phyloP scores from a whole-genome alignment of 495 filamentous ascomycete species.

The Lophiotrema nucula region DNA sequence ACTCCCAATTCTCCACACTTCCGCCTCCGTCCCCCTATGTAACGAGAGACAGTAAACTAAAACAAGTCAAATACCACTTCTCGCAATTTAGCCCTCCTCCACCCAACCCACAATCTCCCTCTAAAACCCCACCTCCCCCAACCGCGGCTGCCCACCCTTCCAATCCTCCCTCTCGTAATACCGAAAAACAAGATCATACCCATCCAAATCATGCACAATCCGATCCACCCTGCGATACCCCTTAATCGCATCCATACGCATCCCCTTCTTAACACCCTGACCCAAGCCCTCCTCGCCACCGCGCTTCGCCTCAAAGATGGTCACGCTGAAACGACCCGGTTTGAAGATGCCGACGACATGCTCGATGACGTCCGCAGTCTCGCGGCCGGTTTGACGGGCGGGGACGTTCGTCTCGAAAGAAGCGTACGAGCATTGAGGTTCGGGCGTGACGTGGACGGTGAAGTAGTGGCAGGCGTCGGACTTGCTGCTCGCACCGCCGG shows the following conservation, averaged over 20 bases:
- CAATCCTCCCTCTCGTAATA: slow-evolving; percentile 94
- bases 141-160: slow-evolving; percentile 72
- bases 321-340: slow-evolving; percentile 94
- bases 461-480: slow-evolving; percentile 78
- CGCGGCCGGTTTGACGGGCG: slow-evolving; percentile 79
- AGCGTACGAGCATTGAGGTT: slow-evolving; percentile 97
- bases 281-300: slow-evolving; percentile 43
- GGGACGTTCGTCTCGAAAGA: slow-evolving; percentile 99
- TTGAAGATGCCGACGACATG: slow-evolving; percentile 95
- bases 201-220: slow-evolving; percentile 96
- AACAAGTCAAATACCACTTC: no score
- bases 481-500: slow-evolving; percentile 51
- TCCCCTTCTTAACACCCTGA: slow-evolving; percentile 50
- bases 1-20: no score
- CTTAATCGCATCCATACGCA: slow-evolving; percentile 75
- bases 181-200: slow-evolving; percentile 94
- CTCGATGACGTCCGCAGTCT: slow-evolving; percentile 85
- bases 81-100: no score
- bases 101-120: neutral
- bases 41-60: no score
- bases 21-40: no score
- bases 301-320: slow-evolving; percentile 88
- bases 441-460: slow-evolving; percentile 97
- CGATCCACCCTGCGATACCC: slow-evolving; percentile 91
- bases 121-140: slow-evolving; percentile 58